These are phyloP conservation scores for Hygrophoropsis aurantiaca DNA, from an alignment of 768 basidiomycete genomes.

Conservation along the genomic window DNA sequence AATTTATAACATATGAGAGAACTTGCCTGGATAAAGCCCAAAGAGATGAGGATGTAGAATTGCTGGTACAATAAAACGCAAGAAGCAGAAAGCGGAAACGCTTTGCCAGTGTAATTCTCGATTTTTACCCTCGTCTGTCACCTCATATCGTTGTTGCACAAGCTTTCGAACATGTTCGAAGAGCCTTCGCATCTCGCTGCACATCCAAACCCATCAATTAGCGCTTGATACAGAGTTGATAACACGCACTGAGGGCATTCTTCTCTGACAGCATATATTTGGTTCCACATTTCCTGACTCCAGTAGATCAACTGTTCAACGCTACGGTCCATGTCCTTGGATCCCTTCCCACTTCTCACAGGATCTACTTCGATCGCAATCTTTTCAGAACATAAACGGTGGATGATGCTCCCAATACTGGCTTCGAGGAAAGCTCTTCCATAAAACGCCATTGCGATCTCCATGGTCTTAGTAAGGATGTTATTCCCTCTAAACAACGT, in stretches of 20 bases:
- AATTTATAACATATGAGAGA: not conserved
- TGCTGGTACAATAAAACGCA: constrained; percentile 87
- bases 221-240: not conserved
- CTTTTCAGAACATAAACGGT: constrained; percentile 68
- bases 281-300: constrained; percentile 79
- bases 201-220: constrained; percentile 3
- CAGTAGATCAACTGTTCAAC: constrained; percentile 71
- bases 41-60: constrained; percentile 88
- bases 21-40: constrained; percentile 69
- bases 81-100: constrained; percentile 87
- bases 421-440: constrained; percentile 80
- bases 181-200: constrained; percentile 70
- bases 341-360: constrained; percentile 56
- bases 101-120: constrained; percentile 72
- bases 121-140: constrained; percentile 45
- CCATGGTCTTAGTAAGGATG: constrained; percentile 71
- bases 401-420: constrained; percentile 71
- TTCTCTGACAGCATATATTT: constrained; percentile 70
- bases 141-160: constrained; percentile 65
- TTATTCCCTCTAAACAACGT: constrained; percentile 75
- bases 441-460: constrained; percentile 78
- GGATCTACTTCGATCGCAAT: constrained; percentile 84
- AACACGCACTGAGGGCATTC: constrained; percentile 73
- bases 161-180: constrained; percentile 70
- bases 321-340: constrained; percentile 64